Evolutionary conservation across 768 basidiomycete genomes (phyloP).

Genomic region (Paxillus involutus): DNA sequence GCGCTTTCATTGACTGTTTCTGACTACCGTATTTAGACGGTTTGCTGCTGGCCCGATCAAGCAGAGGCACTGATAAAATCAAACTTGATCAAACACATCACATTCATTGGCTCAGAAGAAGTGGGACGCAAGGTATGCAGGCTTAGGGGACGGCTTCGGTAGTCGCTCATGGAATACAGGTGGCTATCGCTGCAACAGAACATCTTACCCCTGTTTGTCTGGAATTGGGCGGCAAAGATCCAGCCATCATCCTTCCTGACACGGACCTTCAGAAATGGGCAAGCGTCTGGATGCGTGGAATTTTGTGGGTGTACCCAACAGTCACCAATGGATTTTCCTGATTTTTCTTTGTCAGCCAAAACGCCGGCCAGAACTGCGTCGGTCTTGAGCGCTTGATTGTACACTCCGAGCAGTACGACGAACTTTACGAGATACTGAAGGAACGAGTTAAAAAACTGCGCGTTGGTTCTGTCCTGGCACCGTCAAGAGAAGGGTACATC

Average conservation of each 20-base stretch:
- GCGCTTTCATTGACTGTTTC: not conserved
- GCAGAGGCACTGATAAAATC: conserved; percentile 81
- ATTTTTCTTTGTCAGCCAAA: conserved; percentile 57
- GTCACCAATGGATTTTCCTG: not conserved
- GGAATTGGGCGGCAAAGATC: conserved; percentile 95
- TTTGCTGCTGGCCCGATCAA: conserved; percentile 86
- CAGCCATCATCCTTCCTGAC: conserved; percentile 82
- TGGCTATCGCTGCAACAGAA: conserved; percentile 81
- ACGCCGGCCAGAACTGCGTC: conserved; percentile 95
- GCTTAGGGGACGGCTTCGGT: conserved; percentile 7
- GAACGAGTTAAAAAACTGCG: conserved; percentile 70
- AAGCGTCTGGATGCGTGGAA: conserved; percentile 85
- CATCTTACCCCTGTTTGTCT: conserved; percentile 90
- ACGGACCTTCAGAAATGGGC: conserved; percentile 82
- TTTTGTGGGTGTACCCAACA: conserved; percentile 62
- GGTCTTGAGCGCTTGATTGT: conserved; percentile 94
- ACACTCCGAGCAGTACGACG: conserved; percentile 73
- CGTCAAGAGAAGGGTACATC: conserved; percentile 66
- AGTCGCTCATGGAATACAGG: conserved; percentile 38
- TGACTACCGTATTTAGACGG: conserved; percentile 45
- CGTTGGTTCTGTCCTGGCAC: conserved; percentile 72
- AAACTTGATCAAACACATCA: conserved; percentile 86
- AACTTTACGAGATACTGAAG: conserved; percentile 63
- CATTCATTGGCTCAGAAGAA: conserved; percentile 84
- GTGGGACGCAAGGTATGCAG: conserved; percentile 67